phyloP scores from a whole-genome alignment of 345 rosid species.

The Hibiscus tridactylites region DNA sequence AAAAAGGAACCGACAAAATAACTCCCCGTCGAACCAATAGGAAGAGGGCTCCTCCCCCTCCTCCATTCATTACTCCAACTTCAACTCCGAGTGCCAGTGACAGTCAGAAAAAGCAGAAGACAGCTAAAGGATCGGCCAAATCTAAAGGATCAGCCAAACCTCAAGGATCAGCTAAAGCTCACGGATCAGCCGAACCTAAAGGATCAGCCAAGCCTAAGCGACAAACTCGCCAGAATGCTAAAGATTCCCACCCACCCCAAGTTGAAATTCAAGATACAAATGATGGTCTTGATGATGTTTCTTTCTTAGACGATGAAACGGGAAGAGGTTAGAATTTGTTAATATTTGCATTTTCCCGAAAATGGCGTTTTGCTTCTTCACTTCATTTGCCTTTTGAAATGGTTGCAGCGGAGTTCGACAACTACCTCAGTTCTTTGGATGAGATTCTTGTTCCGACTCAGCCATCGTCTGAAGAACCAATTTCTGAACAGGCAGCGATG shows the following conservation, averaged over 20 bases:
- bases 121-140: not conserved
- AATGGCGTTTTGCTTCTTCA: not conserved
- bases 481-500: not conserved
- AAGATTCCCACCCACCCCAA: not conserved
- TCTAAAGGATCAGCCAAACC: not conserved
- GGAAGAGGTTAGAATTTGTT: not conserved
- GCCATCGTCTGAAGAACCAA: conserved; percentile 24
- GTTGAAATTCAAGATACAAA: not conserved
- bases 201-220: not conserved
- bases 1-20: not conserved
- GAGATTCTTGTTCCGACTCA: conserved; percentile 33
- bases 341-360: not conserved
- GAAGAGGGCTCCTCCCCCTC: not conserved
- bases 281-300: not conserved
- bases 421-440: conserved; percentile 49
- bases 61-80: not conserved
- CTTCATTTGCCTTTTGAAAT: conserved; percentile 16
- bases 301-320: not conserved
- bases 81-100: not conserved
- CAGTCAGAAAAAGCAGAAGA: not conserved
- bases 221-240: not conserved
- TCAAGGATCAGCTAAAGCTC: not conserved
- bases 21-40: not conserved
- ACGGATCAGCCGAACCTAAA: not conserved
- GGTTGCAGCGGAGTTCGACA: conserved; percentile 56